A percentile compares a stretch with the other conserved stretches of the same genome.
phyloP scores from a whole-genome alignment of 257 asterid species.

The Salvia rosmarinus region DNA sequence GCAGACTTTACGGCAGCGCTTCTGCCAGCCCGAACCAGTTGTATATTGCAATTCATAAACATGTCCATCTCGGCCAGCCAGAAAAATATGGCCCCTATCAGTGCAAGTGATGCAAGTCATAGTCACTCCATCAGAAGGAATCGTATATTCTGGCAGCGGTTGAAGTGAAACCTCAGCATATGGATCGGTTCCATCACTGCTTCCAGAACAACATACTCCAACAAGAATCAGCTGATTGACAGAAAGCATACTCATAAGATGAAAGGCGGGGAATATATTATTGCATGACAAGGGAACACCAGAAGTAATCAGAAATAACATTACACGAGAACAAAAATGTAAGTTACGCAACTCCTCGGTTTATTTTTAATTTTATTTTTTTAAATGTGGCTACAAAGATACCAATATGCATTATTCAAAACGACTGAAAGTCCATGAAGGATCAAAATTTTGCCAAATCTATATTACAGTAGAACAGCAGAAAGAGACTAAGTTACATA shows the following conservation, averaged over 20 bases:
- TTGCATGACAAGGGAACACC: neutral
- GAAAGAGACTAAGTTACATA: conserved; percentile 5
- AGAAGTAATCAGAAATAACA: neutral
- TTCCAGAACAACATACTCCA: conserved; percentile 96
- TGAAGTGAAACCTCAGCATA: conserved; percentile 87
- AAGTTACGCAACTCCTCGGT: neutral
- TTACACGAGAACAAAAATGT: neutral
- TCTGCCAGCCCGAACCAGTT: conserved; percentile 95
- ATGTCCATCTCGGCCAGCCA: conserved; percentile 98
- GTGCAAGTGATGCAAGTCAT: conserved; percentile 97
- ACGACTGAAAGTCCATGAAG: conserved; percentile 9
- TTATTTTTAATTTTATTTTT: no score
- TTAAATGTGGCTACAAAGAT: neutral
- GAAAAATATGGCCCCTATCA: conserved; percentile 75
- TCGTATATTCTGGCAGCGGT: conserved; percentile 84
- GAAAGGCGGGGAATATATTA: neutral
- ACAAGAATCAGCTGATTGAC: conserved; percentile 78
- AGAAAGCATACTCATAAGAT: conserved; percentile 36
- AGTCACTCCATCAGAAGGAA: conserved; percentile 96
- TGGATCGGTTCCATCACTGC: conserved; percentile 84
- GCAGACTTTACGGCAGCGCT: conserved; percentile 87
- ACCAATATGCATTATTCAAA: neutral
- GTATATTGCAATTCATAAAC: conserved; percentile 88
- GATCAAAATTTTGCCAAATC: neutral
- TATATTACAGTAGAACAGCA: neutral